Percentiles rank a stretch among this genome's conserved stretches.
These are phyloP conservation scores for Ceratocystis colombiana DNA, from an alignment of 2,329 filamentous ascomycete genomes.

Conservation along the genomic window DNA sequence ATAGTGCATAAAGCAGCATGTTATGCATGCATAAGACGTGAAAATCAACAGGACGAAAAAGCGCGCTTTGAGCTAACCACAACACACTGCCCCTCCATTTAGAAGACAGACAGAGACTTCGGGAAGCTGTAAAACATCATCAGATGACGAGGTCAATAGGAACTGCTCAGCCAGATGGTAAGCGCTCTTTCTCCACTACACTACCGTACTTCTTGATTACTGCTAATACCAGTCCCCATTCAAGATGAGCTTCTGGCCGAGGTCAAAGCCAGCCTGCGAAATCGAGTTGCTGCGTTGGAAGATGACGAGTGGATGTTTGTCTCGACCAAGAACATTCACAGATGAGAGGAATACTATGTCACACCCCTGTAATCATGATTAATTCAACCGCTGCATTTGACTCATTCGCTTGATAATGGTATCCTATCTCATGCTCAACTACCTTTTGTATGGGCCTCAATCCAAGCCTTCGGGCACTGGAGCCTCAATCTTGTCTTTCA, in stretches of 20 bases:
- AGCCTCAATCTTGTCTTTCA: conserved; percentile 38
- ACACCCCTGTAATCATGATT: not conserved
- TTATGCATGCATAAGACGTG: not conserved
- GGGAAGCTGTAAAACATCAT: conserved; percentile 53
- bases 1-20: not conserved
- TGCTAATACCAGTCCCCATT: not conserved
- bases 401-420: conserved; percentile 6
- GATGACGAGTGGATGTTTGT: conserved; percentile 93
- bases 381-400: conserved; percentile 1
- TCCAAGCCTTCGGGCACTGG: conserved; percentile 52
- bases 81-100: not conserved
- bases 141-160: conserved; percentile 44
- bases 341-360: not conserved
- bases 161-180: conserved; percentile 56
- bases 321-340: conserved; percentile 37
- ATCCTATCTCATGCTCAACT: not conserved
- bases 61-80: conserved; percentile 1
- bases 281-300: conserved; percentile 61
- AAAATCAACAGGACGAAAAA: conserved; percentile 29
- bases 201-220: not conserved
- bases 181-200: not conserved
- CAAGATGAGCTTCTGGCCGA: conserved; percentile 56
- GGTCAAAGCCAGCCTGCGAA: conserved; percentile 58
- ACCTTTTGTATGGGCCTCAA: conserved; percentile 31
- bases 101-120: conserved; percentile 51